Conservation (phyloP, 371 early-diverging fungal genomes). For the Zychaea mexicana region DNA sequence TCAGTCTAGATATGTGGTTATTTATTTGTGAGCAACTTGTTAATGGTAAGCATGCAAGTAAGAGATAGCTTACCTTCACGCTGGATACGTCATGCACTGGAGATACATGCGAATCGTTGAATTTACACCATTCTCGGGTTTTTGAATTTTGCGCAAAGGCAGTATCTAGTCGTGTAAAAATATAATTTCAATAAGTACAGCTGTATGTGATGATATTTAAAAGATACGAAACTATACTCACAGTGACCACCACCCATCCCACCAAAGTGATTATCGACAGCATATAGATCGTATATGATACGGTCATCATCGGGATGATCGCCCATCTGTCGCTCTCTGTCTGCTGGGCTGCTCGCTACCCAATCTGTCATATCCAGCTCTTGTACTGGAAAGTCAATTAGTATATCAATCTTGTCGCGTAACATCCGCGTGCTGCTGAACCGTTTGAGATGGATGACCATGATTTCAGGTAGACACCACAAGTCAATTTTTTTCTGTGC, state of each 20-base stretch:
- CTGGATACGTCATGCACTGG: slow-evolving; percentile 48
- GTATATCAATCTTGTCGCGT: slow-evolving; percentile 84
- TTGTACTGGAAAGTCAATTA: slow-evolving; percentile 79
- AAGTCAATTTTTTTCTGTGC: slow-evolving; percentile 62
- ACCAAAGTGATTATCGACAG: slow-evolving; percentile 91
- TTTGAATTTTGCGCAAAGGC: slow-evolving; percentile 84
- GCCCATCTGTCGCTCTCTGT: slow-evolving; percentile 72
- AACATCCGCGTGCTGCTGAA: slow-evolving; percentile 67
- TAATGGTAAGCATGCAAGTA: neutral
- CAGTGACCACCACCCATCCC: slow-evolving; percentile 94
- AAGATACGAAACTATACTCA: slow-evolving; percentile 34
- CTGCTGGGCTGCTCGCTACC: slow-evolving; percentile 63
- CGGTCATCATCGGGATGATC: slow-evolving; percentile 31
- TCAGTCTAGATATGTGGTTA: slow-evolving; percentile 50
- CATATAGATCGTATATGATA: slow-evolving; percentile 83
- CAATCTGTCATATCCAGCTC: slow-evolving; percentile 70
- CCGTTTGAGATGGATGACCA: slow-evolving; percentile 70
- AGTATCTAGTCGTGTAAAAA: slow-evolving; percentile 61
- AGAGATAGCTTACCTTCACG: slow-evolving; percentile 48
- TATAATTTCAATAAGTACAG: neutral
- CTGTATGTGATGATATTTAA: neutral
- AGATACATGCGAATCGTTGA: slow-evolving; percentile 85
- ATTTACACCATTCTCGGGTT: slow-evolving; percentile 81
- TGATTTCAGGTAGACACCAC: slow-evolving; percentile 54
- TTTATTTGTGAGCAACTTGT: neutral